Conservation (phyloP, 495 filamentous ascomycete genomes). For the Rhypophila decipiens region DNA sequence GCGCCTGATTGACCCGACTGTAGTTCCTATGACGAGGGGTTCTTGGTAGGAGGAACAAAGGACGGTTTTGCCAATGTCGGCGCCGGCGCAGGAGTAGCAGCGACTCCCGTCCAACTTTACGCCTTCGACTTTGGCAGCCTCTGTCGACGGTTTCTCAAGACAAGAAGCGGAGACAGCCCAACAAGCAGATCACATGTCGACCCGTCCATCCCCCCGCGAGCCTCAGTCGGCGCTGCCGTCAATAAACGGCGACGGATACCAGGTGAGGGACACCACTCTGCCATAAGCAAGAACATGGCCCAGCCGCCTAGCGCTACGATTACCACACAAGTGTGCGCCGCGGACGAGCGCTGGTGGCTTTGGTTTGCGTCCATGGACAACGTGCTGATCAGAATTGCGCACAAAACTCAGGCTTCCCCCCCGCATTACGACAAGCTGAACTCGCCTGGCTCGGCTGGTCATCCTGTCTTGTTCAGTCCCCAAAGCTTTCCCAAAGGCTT, state of each 20-base stretch:
- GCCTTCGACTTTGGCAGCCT: too few relatives aligned
- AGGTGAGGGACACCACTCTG: not conserved
- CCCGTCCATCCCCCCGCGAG: too few relatives aligned
- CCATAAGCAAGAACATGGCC: not conserved
- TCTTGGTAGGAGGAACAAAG: too few relatives aligned
- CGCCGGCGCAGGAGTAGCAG: too few relatives aligned
- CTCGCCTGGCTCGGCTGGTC: not conserved
- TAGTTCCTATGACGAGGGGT: too few relatives aligned
- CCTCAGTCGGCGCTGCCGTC: conserved; percentile 8
- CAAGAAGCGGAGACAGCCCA: conserved; percentile 13
- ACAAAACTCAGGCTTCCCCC: not conserved
- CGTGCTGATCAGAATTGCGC: not conserved
- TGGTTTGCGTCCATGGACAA: too few relatives aligned
- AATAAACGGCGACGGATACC: not conserved
- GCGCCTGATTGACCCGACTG: too few relatives aligned
- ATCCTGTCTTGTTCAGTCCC: too few relatives aligned
- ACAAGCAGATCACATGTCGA: conserved; percentile 34
- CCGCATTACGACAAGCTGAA: not conserved
- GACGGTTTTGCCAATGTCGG: too few relatives aligned
- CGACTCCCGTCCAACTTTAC: too few relatives aligned
- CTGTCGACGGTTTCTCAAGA: too few relatives aligned
- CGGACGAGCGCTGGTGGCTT: too few relatives aligned
- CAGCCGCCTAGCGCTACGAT: not conserved
- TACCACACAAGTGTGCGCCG: not conserved
- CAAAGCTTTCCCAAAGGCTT: not conserved